These are phyloP conservation scores for Pistacia integerrima DNA, from an alignment of 345 rosid genomes.

Conservation along the genomic window DNA sequence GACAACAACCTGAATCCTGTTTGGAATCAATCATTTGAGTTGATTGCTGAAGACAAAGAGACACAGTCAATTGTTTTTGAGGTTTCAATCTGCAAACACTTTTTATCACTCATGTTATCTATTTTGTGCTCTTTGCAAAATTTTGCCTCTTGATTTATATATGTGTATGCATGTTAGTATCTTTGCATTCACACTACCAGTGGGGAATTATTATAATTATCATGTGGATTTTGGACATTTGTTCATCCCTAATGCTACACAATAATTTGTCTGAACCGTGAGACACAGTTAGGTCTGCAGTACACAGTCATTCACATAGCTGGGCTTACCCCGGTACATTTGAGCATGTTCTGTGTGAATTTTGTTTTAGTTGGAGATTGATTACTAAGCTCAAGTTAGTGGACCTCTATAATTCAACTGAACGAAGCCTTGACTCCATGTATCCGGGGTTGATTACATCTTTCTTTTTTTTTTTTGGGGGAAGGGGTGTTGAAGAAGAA, in stretches of 20 bases:
- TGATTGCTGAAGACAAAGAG: conserved; percentile 98
- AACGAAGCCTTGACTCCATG: neutral
- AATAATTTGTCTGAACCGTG: neutral
- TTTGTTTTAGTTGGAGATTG: neutral
- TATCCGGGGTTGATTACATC: neutral
- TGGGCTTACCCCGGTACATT: neutral
- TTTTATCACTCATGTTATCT: neutral
- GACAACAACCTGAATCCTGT: conserved; percentile 95
- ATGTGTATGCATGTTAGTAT: neutral
- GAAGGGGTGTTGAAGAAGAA: too few relatives aligned
- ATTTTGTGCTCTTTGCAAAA: neutral
- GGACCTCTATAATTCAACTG: neutral
- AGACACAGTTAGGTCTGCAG: neutral
- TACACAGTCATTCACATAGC: neutral
- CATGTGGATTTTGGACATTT: neutral
- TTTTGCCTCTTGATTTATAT: neutral
- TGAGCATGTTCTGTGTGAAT: neutral
- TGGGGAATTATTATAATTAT: neutral
- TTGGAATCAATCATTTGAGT: conserved; percentile 82
- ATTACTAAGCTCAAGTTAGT: neutral
- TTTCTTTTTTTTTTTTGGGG: neutral
- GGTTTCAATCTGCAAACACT: conserved; percentile 41
- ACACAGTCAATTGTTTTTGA: conserved; percentile 79
- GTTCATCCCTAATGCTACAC: neutral
- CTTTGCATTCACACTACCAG: neutral